phyloP scores from a whole-genome alignment of 106 monocot species.

The Agapanthus africanus region DNA sequence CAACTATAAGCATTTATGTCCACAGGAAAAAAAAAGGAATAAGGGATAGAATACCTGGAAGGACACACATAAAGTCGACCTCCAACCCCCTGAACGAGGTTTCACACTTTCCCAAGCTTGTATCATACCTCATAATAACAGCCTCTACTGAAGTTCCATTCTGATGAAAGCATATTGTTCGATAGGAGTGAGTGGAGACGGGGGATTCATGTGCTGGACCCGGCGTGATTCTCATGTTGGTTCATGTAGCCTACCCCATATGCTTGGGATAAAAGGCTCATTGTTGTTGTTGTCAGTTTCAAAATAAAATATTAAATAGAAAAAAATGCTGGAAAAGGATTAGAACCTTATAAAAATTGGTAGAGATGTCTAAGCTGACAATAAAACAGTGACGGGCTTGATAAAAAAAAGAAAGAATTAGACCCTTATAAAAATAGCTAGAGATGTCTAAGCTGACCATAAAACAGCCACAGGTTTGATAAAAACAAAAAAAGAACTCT shows the following conservation, averaged over 20 bases:
- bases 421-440: too few species aligned
- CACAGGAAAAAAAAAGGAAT: background rate
- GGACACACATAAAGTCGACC: constrained; percentile 90
- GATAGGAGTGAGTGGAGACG: too few species aligned
- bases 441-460: too few species aligned
- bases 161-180: too few species aligned
- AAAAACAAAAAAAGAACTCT: too few species aligned
- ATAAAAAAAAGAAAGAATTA: constrained; percentile 2
- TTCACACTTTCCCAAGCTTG: constrained; percentile 85
- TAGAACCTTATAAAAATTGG: background rate
- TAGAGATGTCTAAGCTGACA: background rate
- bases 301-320: background rate
- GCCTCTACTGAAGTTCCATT: constrained; percentile 74
- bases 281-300: too few species aligned
- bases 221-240: too few species aligned
- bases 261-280: too few species aligned
- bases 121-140: constrained; percentile 97
- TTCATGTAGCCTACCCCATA: too few species aligned
- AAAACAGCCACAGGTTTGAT: too few species aligned
- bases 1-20: background rate
- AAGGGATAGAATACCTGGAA: constrained; percentile 61
- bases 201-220: too few species aligned
- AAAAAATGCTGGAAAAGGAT: background rate
- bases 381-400: background rate
- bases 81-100: constrained; percentile 70